Evolutionary conservation across 2,329 filamentous ascomycete genomes (phyloP).

Genomic region (Thelonectria blattea): DNA sequence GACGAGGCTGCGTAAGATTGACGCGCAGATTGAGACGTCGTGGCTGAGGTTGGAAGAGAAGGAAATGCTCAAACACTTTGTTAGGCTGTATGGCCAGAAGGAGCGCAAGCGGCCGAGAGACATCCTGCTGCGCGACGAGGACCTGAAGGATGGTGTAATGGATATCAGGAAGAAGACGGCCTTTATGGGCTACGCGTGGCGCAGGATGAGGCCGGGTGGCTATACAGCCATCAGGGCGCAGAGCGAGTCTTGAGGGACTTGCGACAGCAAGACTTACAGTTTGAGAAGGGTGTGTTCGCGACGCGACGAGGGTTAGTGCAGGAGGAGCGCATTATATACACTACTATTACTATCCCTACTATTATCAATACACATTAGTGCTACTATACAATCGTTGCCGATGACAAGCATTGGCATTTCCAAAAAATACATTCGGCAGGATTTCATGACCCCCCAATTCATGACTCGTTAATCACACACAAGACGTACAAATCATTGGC

Average conservation of each 20-base stretch:
- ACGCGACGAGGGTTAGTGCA: not conserved
- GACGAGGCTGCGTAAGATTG: conserved; percentile 54
- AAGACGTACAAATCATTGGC: conserved; percentile 24
- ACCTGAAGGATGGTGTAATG: conserved; percentile 71
- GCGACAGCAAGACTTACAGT: not conserved
- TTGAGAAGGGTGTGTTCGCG: not conserved
- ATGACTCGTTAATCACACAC: conserved; percentile 21
- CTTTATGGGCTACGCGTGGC: conserved; percentile 91
- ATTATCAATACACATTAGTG: conserved; percentile 39
- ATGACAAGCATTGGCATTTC: conserved; percentile 12
- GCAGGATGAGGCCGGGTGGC: conserved; percentile 51
- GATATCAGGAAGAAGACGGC: conserved; percentile 81
- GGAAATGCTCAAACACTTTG: conserved; percentile 55
- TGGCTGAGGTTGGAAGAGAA: conserved; percentile 45
- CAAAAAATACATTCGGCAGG: conserved; percentile 8
- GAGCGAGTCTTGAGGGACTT: conserved; percentile 4
- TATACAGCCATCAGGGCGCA: conserved; percentile 32
- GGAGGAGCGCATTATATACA: not conserved
- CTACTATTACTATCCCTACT: conserved; percentile 18
- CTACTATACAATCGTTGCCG: conserved; percentile 24
- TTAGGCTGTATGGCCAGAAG: conserved; percentile 61
- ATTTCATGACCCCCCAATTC: conserved; percentile 29
- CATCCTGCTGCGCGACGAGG: conserved; percentile 77
- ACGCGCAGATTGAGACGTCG: conserved; percentile 54
- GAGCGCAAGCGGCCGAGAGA: conserved; percentile 85